A percentile compares a stretch with the other conserved stretches of the same genome.
These are phyloP conservation scores for Fusarium vanettenii DNA, from an alignment of 2,329 filamentous ascomycete genomes.

Conservation along the genomic window DNA sequence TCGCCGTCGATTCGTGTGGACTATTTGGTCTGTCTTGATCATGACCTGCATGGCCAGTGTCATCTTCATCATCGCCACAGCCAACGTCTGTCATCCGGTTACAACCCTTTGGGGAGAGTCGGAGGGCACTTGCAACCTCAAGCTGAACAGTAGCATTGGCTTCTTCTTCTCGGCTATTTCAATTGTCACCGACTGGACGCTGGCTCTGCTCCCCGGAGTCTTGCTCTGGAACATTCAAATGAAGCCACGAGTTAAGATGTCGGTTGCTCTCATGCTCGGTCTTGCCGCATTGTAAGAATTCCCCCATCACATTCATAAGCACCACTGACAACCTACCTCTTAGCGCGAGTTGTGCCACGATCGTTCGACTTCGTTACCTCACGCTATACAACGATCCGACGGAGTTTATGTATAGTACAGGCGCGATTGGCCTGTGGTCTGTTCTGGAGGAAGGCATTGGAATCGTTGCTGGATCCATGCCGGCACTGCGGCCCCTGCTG, in stretches of 20 bases:
- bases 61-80: constrained; percentile 35
- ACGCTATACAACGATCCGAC: constrained; percentile 33
- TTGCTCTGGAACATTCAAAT: constrained; percentile 44
- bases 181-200: constrained; percentile 41
- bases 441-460: constrained; percentile 38
- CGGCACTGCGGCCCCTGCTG: constrained; percentile 33
- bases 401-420: constrained; percentile 39
- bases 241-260: constrained; percentile 37
- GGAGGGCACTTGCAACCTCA: constrained; percentile 28
- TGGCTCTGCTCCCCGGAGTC: constrained; percentile 41
- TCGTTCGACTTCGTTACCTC: constrained; percentile 37
- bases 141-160: constrained; percentile 33
- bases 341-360: constrained; percentile 38
- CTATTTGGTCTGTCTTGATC: constrained; percentile 23
- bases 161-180: constrained; percentile 43
- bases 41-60: constrained; percentile 20
- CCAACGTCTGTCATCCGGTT: constrained; percentile 41
- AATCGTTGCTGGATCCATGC: constrained; percentile 40
- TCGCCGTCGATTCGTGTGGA: constrained; percentile 25
- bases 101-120: constrained; percentile 39
- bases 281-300: constrained; percentile 37
- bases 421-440: constrained; percentile 39
- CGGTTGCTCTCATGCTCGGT: constrained; percentile 33
- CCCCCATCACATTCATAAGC: background rate
- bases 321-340: background rate